Conservation (phyloP, 2,329 filamentous ascomycete species). For the Cladorrhinum sp. region DNA sequence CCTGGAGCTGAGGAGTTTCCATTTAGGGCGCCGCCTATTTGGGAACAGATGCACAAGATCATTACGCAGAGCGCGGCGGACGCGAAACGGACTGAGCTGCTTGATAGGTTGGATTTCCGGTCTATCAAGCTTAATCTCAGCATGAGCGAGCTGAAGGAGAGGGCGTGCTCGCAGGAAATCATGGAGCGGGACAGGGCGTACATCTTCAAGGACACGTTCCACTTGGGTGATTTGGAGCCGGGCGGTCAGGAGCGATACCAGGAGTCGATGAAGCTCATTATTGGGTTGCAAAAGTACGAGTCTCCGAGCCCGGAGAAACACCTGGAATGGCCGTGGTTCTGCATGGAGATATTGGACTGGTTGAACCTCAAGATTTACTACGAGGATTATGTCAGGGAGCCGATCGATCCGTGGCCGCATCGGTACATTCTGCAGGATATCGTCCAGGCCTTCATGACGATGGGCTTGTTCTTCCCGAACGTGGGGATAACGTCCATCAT, state of each 20-base stretch:
- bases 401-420: constrained; percentile 31
- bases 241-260: constrained; percentile 37
- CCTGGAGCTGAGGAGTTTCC: constrained; percentile 9
- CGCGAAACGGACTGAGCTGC: neutral
- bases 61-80: neutral
- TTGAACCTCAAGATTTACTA: constrained; percentile 28
- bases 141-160: constrained; percentile 4
- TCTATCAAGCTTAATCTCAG: constrained; percentile 10
- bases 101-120: constrained; percentile 3
- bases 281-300: constrained; percentile 29
- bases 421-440: constrained; percentile 39
- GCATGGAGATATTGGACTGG: constrained; percentile 29
- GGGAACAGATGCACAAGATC: constrained; percentile 12
- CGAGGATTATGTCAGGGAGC: constrained; percentile 21
- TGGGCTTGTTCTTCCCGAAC: constrained; percentile 39
- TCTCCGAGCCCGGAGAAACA: constrained; percentile 7
- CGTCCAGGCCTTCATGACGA: constrained; percentile 35
- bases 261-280: constrained; percentile 37
- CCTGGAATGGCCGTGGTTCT: constrained; percentile 30
- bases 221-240: constrained; percentile 42
- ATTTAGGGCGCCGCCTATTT: constrained; percentile 17
- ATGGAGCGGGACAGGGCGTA: constrained; percentile 16
- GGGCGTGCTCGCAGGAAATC: constrained; percentile 5
- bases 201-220: constrained; percentile 43
- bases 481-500: constrained; percentile 24